Conservation (phyloP, 2,329 filamentous ascomycete genomes). For the Zasmidium citrigriseum region DNA sequence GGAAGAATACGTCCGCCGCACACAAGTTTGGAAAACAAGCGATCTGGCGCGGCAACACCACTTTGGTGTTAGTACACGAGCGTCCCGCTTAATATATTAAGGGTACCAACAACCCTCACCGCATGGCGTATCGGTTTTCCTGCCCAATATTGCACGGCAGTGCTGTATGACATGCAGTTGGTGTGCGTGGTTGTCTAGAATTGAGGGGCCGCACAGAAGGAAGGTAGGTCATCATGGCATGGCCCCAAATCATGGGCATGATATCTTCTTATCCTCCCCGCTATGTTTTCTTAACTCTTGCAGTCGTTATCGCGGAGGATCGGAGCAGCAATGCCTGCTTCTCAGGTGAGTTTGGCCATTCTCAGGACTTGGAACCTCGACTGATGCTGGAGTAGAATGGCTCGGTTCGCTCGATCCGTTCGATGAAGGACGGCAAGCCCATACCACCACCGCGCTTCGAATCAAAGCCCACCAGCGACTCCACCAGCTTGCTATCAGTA, state of each 20-base stretch:
- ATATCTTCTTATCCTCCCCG: not conserved
- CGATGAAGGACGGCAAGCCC: not conserved
- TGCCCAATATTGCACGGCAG: not conserved
- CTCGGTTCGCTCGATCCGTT: not conserved
- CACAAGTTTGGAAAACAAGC: no score
- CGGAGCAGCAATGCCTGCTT: not conserved
- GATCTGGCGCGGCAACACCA: no score
- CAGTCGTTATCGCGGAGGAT: no score
- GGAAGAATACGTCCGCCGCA: no score
- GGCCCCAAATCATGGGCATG: not conserved
- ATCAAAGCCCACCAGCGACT: not conserved
- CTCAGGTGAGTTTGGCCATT: not conserved
- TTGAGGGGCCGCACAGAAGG: no score
- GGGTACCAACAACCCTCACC: not conserved
- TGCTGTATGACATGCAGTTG: not conserved
- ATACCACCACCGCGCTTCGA: not conserved
- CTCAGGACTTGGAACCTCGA: not conserved
- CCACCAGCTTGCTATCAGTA: not conserved
- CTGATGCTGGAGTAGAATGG: not conserved
- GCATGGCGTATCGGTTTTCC: not conserved
- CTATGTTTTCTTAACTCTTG: not conserved
- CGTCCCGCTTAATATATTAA: not conserved
- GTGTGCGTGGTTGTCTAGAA: not conserved
- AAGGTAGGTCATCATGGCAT: no score
- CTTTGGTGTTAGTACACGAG: no score